These are phyloP conservation scores for Arachis monticola DNA, from an alignment of 331 rosid genomes.

Conservation along the genomic window DNA sequence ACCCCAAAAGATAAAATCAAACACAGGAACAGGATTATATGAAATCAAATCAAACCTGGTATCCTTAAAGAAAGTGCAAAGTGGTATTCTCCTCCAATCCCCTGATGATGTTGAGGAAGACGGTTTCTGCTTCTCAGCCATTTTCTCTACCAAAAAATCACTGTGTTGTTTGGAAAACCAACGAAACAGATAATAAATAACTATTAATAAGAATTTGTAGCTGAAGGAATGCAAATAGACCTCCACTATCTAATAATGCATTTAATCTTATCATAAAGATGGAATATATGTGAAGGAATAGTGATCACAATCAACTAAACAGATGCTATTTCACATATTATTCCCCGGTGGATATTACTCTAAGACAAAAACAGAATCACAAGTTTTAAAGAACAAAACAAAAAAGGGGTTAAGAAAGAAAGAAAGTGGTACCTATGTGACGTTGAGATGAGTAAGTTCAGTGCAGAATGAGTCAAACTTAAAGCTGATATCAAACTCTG, in stretches of 20 bases:
- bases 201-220: slow-evolving; percentile 1
- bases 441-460: not conserved
- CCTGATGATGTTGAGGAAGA: slow-evolving; percentile 46
- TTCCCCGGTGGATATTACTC: not conserved
- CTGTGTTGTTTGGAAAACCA: slow-evolving; percentile 35
- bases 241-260: slow-evolving; percentile 31
- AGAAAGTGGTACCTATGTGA: not conserved
- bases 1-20: slow-evolving; percentile 2
- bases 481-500: too few relatives aligned
- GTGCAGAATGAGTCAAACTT: not conserved
- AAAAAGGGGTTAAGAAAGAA: not conserved
- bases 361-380: not conserved
- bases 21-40: not conserved
- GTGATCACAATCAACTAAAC: slow-evolving; percentile 18
- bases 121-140: slow-evolving; percentile 58
- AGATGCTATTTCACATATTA: slow-evolving; percentile 35
- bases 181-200: not conserved
- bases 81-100: slow-evolving; percentile 53
- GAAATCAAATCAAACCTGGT: slow-evolving; percentile 53
- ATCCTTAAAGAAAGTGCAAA: slow-evolving; percentile 62
- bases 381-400: not conserved
- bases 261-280: not conserved
- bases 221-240: slow-evolving; percentile 16
- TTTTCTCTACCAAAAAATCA: slow-evolving; percentile 34
- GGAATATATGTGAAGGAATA: slow-evolving; percentile 26